phyloP scores from a whole-genome alignment of 2,329 filamentous ascomycete genomes.

The Hymenoscyphus fructigenus region DNA sequence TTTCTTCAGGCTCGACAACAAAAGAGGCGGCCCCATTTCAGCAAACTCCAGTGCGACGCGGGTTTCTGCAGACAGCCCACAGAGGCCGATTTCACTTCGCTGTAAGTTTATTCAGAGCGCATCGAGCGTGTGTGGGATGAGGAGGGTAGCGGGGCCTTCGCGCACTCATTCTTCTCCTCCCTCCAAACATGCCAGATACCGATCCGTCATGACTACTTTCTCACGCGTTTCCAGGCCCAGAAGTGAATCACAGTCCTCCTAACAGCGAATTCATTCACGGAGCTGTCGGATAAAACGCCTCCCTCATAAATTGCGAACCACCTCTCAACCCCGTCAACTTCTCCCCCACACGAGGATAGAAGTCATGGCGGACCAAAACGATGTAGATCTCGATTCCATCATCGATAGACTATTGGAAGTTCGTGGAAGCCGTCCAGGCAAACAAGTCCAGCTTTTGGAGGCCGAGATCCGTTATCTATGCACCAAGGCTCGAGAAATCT shows the following conservation, averaged over 20 bases:
- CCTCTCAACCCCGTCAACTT: constrained; percentile 32
- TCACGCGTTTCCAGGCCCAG: constrained; percentile 27
- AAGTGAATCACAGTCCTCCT: constrained; percentile 38
- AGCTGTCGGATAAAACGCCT: constrained; percentile 16
- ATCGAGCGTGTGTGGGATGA: neutral
- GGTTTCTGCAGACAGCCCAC: constrained; percentile 35
- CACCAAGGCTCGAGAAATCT: constrained; percentile 98
- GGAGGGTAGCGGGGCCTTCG: constrained; percentile 9
- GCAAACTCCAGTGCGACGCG: constrained; percentile 19
- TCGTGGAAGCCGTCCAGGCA: constrained; percentile 93
- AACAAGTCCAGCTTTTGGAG: constrained; percentile 96
- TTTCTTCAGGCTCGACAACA: constrained; percentile 13
- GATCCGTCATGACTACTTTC: constrained; percentile 21
- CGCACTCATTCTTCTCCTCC: constrained; percentile 18
- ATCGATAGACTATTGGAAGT: constrained; percentile 98
- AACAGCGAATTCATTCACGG: constrained; percentile 28
- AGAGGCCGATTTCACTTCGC: constrained; percentile 37
- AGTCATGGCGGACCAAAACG: constrained; percentile 73
- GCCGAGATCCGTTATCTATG: constrained; percentile 95
- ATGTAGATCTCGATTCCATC: constrained; percentile 98
- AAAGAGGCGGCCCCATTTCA: constrained; percentile 18
- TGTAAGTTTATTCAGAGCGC: constrained; percentile 27
- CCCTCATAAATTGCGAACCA: constrained; percentile 31
- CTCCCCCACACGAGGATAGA: constrained; percentile 35
- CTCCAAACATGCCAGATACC: constrained; percentile 19